A percentile compares a stretch with the other conserved stretches of the same genome.
Evolutionary conservation across 108 stramenopile species (phyloP).

Genomic region (Nitzschia sp.): DNA sequence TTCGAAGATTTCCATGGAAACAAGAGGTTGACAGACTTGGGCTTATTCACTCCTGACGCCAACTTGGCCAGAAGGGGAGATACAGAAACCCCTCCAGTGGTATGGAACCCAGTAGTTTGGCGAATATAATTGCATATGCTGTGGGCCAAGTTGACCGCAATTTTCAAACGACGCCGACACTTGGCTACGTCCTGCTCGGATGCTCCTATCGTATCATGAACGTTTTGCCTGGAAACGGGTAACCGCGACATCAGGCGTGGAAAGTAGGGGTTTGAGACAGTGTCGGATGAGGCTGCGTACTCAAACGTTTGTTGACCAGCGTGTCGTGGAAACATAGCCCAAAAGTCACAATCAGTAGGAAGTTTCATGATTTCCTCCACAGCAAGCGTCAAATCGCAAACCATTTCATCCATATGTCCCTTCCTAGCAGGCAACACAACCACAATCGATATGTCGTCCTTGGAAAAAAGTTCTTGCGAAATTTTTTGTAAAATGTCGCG

Average conservation of each 20-base stretch:
- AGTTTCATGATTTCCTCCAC: constrained; percentile 18
- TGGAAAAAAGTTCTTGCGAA: not conserved
- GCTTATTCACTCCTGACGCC: constrained; percentile 50
- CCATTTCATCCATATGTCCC: constrained; percentile 60
- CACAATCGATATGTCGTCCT: not conserved
- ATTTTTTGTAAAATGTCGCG: constrained; percentile 29
- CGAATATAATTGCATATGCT: constrained; percentile 33
- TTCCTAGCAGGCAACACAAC: constrained; percentile 10
- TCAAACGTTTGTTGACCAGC: no score
- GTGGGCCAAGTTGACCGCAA: constrained; percentile 17
- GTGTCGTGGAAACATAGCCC: no score
- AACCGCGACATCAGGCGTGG: no score
- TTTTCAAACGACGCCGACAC: constrained; percentile 26
- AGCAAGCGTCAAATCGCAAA: constrained; percentile 48
- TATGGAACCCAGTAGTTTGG: constrained; percentile 47
- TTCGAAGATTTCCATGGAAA: constrained; percentile 47
- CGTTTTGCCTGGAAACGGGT: constrained; percentile 9
- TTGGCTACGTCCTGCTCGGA: not conserved
- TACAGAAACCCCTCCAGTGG: constrained; percentile 49
- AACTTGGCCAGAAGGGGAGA: constrained; percentile 57
- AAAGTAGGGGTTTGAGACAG: no score
- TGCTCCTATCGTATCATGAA: constrained; percentile 21
- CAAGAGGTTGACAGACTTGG: constrained; percentile 50
- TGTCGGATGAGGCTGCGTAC: no score
- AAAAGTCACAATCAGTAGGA: not conserved